phyloP scores from a whole-genome alignment of 202 grass and related monocot species.

The Alloteropsis angusta region DNA sequence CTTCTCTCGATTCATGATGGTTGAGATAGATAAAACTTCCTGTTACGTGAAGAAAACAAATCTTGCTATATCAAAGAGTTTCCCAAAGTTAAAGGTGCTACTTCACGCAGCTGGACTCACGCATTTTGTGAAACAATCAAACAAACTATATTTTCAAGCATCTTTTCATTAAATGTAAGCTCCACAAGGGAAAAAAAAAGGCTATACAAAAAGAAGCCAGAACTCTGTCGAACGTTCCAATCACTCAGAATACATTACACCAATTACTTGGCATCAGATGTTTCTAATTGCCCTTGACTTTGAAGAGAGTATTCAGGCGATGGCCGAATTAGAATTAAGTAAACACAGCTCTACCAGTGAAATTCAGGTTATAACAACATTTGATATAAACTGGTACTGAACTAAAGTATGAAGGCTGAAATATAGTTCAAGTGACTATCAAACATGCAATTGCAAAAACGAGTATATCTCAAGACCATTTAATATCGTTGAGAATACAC shows the following conservation, averaged over 20 bases:
- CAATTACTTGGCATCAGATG: not conserved
- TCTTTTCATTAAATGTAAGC: not conserved
- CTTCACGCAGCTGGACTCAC: no score
- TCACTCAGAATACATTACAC: not conserved
- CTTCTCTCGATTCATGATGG: conserved; percentile 54
- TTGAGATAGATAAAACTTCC: conserved; percentile 46
- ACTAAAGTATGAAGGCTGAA: not conserved
- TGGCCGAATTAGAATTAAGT: not conserved
- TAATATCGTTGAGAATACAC: not conserved
- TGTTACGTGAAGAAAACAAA: no score
- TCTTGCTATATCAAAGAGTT: no score
- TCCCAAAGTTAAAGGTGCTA: no score
- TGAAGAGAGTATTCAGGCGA: not conserved
- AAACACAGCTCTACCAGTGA: not conserved
- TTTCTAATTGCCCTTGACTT: not conserved
- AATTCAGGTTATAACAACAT: not conserved
- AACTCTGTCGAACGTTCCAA: not conserved
- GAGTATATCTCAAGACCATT: not conserved
- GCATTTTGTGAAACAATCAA: no score
- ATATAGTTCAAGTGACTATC: not conserved
- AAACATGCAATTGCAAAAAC: conserved; percentile 21
- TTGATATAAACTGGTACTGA: not conserved
- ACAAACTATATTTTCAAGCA: not conserved
- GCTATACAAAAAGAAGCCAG: conserved; percentile 4
- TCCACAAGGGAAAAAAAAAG: not conserved